Evolutionary conservation across 768 basidiomycete species (phyloP), one percentile per base, ranked within the genome.

Genomic region (Omphalotus guepiniiformis): DNA sequence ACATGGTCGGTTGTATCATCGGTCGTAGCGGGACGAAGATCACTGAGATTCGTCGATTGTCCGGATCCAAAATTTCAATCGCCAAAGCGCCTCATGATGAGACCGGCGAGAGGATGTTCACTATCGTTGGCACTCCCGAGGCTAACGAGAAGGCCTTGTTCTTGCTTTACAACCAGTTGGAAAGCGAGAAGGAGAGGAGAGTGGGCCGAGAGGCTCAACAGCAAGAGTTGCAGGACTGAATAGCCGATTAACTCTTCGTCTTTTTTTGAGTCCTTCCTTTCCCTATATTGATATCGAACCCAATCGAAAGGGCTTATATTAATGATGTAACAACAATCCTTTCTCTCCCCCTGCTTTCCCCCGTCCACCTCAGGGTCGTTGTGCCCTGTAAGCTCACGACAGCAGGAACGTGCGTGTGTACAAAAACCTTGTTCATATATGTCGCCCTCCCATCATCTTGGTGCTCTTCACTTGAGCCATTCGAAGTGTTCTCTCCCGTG

Each of bases 31-130:
- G 95, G 25, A 88, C 91, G 55, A 98, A 98, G 78, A 99, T 99
- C 59, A 98, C 95, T 43, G 96, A 99, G 68, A 99, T 99, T 63
- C 90, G 96, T 58, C 89, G 95, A 49, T 82, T 98, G 37, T 96
- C 93, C 52, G 96, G 96, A 32, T 95, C 91, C 58, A 93, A 93
- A 72, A 99, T 99, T 65, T 92, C 88, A 47, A 99, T 99, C 61
- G 96, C 96, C 56, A 99, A 99, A 70, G 87, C 90, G 40, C 93
- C 96, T n/a, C 96, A 98, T 62, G 96, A 98, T 59, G 96, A 98
- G 61, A 93, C 94, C 34, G 96, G 95, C 60, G 96, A 99, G 73
- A 80, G 96, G 56, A 97, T 99, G 95, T 99, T 99, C 74, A 93
- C 96, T 52, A 98, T 99, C 64, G 78, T 96, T 39, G 96, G 96